These are phyloP conservation scores for Phytophthora agathidicida DNA, from an alignment of 352 stramenopile genomes.

Conservation along the genomic window DNA sequence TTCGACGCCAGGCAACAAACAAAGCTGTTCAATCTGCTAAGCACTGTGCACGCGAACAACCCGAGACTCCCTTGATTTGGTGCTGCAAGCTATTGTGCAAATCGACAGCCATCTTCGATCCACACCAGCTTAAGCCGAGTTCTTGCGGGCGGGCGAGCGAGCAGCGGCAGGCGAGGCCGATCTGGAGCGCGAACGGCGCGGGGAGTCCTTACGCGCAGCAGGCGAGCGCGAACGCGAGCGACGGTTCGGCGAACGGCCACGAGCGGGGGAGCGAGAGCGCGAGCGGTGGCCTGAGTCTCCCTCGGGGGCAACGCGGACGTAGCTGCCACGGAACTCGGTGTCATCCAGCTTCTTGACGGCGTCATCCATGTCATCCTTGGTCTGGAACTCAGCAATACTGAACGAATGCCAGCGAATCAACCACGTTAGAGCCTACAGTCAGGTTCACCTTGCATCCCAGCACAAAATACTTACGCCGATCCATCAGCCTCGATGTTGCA, in stretches of 20 bases:
- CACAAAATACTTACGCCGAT: slow-evolving; percentile 66
- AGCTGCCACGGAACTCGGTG: slow-evolving; percentile 88
- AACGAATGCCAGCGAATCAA: neutral
- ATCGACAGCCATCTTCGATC: slow-evolving; percentile 19
- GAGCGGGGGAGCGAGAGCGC: slow-evolving; percentile 68
- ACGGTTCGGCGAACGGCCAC: slow-evolving; percentile 57
- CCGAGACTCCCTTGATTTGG: slow-evolving; percentile 7
- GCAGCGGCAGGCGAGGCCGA: slow-evolving; percentile 62
- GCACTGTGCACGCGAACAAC: slow-evolving; percentile 10
- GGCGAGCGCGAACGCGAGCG: slow-evolving; percentile 78
- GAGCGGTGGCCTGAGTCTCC: slow-evolving; percentile 44
- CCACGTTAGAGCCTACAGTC: slow-evolving; percentile 2
- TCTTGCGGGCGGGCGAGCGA: slow-evolving; percentile 67
- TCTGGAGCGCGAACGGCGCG: slow-evolving; percentile 68
- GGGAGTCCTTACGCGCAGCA: slow-evolving; percentile 62
- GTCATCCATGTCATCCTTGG: slow-evolving; percentile 85
- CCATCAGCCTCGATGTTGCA: slow-evolving; percentile 85
- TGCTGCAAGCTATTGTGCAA: neutral
- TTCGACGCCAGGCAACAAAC: slow-evolving; percentile 31
- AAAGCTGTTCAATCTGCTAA: slow-evolving; percentile 11
- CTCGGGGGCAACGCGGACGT: slow-evolving; percentile 73
- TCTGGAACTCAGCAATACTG: slow-evolving; percentile 83
- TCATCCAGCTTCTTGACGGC: slow-evolving; percentile 87
- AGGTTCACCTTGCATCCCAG: neutral
- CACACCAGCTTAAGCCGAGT: slow-evolving; percentile 63